Evolutionary conservation across 768 basidiomycete genomes (phyloP), one percentile per base, ranked within the genome.

Genomic region (Leccinum broughii): DNA sequence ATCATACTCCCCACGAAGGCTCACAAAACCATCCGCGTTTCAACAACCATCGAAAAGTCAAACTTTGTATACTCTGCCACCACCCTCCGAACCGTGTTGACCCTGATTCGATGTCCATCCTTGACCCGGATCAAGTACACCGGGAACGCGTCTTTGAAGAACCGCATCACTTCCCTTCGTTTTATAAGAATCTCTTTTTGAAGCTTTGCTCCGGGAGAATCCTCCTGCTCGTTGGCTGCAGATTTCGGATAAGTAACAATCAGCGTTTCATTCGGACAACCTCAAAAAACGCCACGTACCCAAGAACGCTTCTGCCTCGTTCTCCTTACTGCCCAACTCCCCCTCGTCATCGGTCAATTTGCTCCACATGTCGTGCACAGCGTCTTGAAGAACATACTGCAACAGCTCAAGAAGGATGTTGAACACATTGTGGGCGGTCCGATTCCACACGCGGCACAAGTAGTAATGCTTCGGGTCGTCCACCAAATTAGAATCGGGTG

Each of bases 391-490:
- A 6, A 53, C 22, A n/a, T 67, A 67, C n/a, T 60, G 35, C 10
- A 67, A 44, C n/a, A 70, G n/a, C 10, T 65, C 65, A 20, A 60
- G 24, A 2, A 70, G 41, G 24, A 70, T 60, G 4, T 58, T 55
- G 24, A 70, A 65, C 51, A 63, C 61, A 17, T 57, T 65, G 0
- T 52, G 49, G 3, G 68, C 51, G 20, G 55, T 49, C 55, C 55
- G 62, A 34, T 61, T 55, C 70, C 70, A 72, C 3, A 54, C 39
- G n/a, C 69, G 65, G 30, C 70, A 71, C 9, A 70, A 24, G 51
- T 62, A 65, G 51, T 65, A 67, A 9, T 63, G 54, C 14, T 10
- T 59, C 37, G 67, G 57, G 10, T 48, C 7, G 4, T 28, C 8
- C 53, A 26, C 1, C 52, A 69, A 39, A 34, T 41, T 6, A 1